Evolutionary conservation across 768 basidiomycete genomes (phyloP), one percentile per base, ranked within the genome.

Genomic region (Lepiota brunneoincarnata): DNA sequence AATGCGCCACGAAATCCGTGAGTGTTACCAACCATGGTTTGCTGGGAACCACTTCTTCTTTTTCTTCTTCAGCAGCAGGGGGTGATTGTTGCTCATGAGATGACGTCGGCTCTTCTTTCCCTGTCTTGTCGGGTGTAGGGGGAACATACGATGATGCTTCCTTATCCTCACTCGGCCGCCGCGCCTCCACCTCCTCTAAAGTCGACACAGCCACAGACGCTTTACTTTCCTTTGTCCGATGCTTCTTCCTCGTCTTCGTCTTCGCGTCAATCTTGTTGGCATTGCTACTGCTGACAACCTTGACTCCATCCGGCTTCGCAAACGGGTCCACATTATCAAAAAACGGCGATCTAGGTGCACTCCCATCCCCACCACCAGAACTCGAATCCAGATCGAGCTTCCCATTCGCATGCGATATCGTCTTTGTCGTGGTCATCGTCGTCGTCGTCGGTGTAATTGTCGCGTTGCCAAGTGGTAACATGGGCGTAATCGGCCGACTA

Each of bases 221-320:
- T 6, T 43, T 34, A 10, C 39, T 56, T 38, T 40, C 54, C 28
- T 62, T 58, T 17, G 55, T 34, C 36, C 21, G 23, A 15, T 43
- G 47, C 35, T 54, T 54, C 36, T 38, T 49, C 21, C 39, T 43
- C n/a, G n/a, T n/a, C 37, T 53, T 41, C 43, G 34, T 51, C 56
- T 31, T 36, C 23, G 39, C 14, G 42, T 26, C 18, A 43, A 23
- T 26, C 31, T 17, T 45, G 31, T 7, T 17, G 39, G 20, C n/a
- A 49, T 53, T n/a, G n/a, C n/a, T n/a, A 49, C 68, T 63, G 45
- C 66, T 69, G 35, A 81, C 31, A 71, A 86, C 63, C 61, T 63
- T 77, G 6, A 85, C 82, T 15, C 80, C 82, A 37, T 78, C 76
- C 0, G 64, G 67, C 60, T 76, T 78, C 9, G 83, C 83, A 65